These are phyloP conservation scores for Bisporella sp. DNA, from an alignment of 2,329 filamentous ascomycete genomes.

Conservation along the genomic window DNA sequence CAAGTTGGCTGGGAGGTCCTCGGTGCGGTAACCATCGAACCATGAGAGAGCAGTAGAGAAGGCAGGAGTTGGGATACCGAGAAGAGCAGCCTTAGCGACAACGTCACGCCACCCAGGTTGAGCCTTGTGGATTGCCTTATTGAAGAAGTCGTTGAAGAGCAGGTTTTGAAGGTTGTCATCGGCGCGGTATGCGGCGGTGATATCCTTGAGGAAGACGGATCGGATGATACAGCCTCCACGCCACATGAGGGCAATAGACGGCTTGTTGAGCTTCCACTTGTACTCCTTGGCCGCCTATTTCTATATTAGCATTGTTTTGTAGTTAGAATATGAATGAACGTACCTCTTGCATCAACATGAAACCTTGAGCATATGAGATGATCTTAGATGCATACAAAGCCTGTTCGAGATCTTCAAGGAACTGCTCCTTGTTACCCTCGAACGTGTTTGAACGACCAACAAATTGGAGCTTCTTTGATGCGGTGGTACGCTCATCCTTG, in stretches of 20 bases:
- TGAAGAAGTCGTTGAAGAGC: constrained; percentile 99
- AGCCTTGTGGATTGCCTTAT: constrained; percentile 95
- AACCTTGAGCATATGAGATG: constrained; percentile 98
- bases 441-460: constrained; percentile 73
- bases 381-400: constrained; percentile 99
- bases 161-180: constrained; percentile 96
- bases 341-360: constrained; percentile 99
- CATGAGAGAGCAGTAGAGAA: constrained; percentile 97
- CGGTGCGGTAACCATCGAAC: constrained; percentile 98
- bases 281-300: constrained; percentile 86
- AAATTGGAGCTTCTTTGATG: constrained; percentile 68
- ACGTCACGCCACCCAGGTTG: constrained; percentile 90
- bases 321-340: constrained; percentile 27
- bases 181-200: constrained; percentile 91
- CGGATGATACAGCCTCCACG: constrained; percentile 99
- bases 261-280: constrained; percentile 99
- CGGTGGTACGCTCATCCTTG: constrained; percentile 86
- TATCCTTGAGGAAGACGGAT: constrained; percentile 99
- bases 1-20: constrained; percentile 95
- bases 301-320: not conserved
- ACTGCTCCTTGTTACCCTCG: constrained; percentile 83
- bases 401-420: constrained; percentile 97
- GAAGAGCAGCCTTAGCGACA: constrained; percentile 82
- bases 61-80: constrained; percentile 91
- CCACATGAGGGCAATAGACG: constrained; percentile 99